Conservation (phyloP, 192 early-diverging fungal species). For the Backusella morwellensis region DNA sequence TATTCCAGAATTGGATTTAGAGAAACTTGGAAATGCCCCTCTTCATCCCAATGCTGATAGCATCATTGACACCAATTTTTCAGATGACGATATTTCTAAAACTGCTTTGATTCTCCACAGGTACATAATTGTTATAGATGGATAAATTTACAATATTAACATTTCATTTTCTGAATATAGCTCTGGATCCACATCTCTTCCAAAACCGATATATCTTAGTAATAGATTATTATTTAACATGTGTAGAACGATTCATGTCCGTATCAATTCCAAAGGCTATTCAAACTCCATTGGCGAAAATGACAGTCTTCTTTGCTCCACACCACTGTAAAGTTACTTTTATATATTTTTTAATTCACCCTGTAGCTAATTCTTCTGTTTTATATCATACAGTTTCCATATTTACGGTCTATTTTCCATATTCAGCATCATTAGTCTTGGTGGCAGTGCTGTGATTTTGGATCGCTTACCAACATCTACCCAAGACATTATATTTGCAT, state of each 20-base stretch:
- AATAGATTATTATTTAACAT: background rate
- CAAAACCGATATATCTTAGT: background rate
- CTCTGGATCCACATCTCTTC: slow-evolving; percentile 5
- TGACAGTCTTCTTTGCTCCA: background rate
- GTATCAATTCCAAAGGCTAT: background rate
- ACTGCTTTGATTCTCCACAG: background rate
- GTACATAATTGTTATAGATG: background rate
- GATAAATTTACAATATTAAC: background rate
- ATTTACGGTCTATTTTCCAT: background rate
- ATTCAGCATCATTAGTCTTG: background rate
- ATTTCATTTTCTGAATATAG: background rate
- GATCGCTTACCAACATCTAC: background rate
- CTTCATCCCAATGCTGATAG: background rate
- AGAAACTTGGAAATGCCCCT: background rate
- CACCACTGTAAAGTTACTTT: background rate
- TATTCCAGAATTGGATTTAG: background rate
- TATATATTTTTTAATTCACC: too few relatives aligned
- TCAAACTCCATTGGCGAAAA: background rate
- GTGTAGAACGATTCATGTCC: background rate
- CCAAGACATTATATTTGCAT: background rate
- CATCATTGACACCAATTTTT: background rate
- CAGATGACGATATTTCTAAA: background rate
- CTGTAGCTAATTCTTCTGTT: too few relatives aligned
- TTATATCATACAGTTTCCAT: background rate
- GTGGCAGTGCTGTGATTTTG: background rate